Evolutionary conservation across 192 early-diverging fungal genomes (phyloP), one percentile per base, ranked within the genome.

Genomic region (Rhizophagus sp.): DNA sequence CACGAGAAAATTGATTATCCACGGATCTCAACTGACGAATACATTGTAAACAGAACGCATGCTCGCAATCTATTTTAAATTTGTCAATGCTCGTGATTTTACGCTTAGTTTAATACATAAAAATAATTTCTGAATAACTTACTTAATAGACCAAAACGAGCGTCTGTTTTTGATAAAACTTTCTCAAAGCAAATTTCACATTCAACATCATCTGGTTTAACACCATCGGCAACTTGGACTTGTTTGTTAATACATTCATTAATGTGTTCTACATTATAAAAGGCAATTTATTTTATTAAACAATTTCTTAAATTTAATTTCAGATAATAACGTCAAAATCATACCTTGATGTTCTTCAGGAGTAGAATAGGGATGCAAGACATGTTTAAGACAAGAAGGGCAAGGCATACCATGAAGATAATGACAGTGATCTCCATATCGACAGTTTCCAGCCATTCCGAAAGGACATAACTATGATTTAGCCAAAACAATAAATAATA

Each of bases 331-430:
- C 25, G 2, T 24, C n/a, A 63, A n/a, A 36, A 36, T 36, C 80
- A n/a, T 64, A 81, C 80, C 80, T 81, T 81, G 73, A 47, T 81
- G 74, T 61, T 81, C 80, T 62, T 81, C 75, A 27, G 74, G 13
- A 57, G 64, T 36, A 27, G 36, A 39, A n/a, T 67, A 68, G n/a
- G 80, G 80, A 69, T 81, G 80, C 22, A 81, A 52, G 30, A 81
- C 80, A 57, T 39, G 75, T 57, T 81, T 81, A 19, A 65, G 50
- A 27, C 80, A 81, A 15, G 62, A 78, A 61, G 80, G 80, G 68
- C 80, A 81, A 49, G 62, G 75, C 27, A 49, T 39, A n/a, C 80
- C 80, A 68, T 81, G 80, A 24, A 77, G 73, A 75, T 47, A 67
- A 34, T 69, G 73, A 68, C 80, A 80, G 12, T 72, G 70, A 19